These are phyloP conservation scores for Sugiyamaella mastotermitis DNA, from an alignment of 805 yeast genomes.

Conservation along the genomic window DNA sequence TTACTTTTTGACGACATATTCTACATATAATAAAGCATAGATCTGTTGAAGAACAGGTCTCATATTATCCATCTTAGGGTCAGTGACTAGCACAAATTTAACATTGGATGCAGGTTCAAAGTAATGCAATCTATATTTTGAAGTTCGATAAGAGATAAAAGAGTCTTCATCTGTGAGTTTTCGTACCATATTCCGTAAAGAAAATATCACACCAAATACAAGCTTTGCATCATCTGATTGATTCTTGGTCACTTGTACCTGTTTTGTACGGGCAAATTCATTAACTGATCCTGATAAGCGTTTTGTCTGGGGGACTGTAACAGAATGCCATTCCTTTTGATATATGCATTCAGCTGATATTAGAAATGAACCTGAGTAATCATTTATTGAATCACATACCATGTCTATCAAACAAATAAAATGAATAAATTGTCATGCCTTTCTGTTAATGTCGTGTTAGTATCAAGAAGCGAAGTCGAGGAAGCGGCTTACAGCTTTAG, in stretches of 20 bases:
- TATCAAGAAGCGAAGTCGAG: too few relatives aligned
- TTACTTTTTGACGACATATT: slow-evolving; percentile 60
- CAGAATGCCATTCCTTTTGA: slow-evolving; percentile 57
- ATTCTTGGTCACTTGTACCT: not conserved
- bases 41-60: slow-evolving; percentile 51
- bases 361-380: not conserved
- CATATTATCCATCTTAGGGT: slow-evolving; percentile 50
- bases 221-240: slow-evolving; percentile 64
- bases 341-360: slow-evolving; percentile 63
- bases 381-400: slow-evolving; percentile 38
- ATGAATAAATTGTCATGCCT: slow-evolving; percentile 74
- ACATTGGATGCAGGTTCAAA: slow-evolving; percentile 75
- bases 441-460: too few relatives aligned
- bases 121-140: slow-evolving; percentile 72
- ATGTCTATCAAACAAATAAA: slow-evolving; percentile 89
- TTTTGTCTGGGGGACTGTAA: slow-evolving; percentile 34
- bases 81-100: slow-evolving; percentile 70
- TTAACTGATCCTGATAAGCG: slow-evolving; percentile 4
- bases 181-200: slow-evolving; percentile 69
- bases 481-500: too few relatives aligned
- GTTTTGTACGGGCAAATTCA: slow-evolving; percentile 1
- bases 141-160: slow-evolving; percentile 41
- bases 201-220: slow-evolving; percentile 77
- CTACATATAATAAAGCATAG: slow-evolving; percentile 53
- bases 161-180: slow-evolving; percentile 38